Evolutionary conservation across 108 stramenopile genomes (phyloP).

Genomic region (Cyclotella atomus): DNA sequence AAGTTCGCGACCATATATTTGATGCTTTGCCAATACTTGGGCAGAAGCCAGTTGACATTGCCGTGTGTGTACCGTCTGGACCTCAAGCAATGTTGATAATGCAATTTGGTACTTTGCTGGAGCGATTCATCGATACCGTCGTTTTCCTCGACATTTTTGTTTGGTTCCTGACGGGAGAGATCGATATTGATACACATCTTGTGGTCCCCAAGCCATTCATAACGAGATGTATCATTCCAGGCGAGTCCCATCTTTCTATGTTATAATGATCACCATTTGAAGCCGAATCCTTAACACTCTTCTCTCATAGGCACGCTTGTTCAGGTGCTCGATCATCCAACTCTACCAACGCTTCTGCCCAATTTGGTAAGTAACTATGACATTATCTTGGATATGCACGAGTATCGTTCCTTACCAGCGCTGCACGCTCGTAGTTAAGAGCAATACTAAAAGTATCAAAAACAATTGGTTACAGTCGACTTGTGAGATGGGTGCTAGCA

Average conservation of each 20-base stretch:
- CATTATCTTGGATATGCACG: no score
- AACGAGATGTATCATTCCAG: conserved; percentile 63
- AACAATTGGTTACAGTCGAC: conserved; percentile 56
- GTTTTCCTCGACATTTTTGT: conserved; percentile 73
- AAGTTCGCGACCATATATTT: conserved; percentile 30
- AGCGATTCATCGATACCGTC: conserved; percentile 59
- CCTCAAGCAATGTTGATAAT: conserved; percentile 54
- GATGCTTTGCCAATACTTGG: conserved; percentile 42
- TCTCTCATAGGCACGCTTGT: conserved; percentile 56
- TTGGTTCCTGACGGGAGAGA: conserved; percentile 76
- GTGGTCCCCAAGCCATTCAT: conserved; percentile 73
- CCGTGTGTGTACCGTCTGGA: conserved; percentile 58
- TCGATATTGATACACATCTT: conserved; percentile 53
- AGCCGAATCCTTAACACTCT: no score
- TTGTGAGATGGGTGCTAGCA: conserved; percentile 62
- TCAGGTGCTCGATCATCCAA: conserved; percentile 74
- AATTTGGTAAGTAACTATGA: conserved; percentile 22
- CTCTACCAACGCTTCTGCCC: conserved; percentile 59
- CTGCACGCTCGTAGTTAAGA: no score
- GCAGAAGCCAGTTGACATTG: conserved; percentile 40
- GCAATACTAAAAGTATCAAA: conserved; percentile 13
- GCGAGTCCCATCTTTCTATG: neutral
- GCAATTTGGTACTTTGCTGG: conserved; percentile 42
- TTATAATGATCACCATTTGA: no score
- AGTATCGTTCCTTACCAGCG: no score